These are phyloP conservation scores for Carex parvula DNA, from an alignment of 176 grass and related monocot genomes.

Conservation along the genomic window DNA sequence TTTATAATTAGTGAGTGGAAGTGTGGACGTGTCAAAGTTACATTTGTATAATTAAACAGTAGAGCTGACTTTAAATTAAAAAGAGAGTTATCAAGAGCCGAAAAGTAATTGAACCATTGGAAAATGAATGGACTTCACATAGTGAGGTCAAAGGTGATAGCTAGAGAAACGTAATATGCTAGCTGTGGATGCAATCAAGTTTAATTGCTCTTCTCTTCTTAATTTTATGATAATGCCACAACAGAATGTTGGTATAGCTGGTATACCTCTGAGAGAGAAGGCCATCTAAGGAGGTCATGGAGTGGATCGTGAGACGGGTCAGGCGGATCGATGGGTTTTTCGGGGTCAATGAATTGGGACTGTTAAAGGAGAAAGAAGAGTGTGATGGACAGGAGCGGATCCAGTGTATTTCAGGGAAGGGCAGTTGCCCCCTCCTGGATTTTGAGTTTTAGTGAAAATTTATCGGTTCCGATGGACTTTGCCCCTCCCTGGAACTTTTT, in stretches of 20 bases:
- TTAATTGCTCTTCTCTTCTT: neutral
- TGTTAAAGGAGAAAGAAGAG: neutral
- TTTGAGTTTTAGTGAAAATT: no score
- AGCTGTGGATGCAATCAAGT: neutral
- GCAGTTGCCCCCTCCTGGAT: no score
- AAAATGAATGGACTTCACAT: neutral
- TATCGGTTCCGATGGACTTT: no score
- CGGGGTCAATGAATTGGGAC: conserved; percentile 11
- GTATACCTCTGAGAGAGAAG: conserved; percentile 30
- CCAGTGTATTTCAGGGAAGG: no score
- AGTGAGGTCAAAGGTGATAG: neutral
- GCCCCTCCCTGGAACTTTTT: no score
- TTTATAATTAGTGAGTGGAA: conserved; percentile 22
- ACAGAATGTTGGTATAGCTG: neutral
- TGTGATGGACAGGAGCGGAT: no score
- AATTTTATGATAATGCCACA: neutral
- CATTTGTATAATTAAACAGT: neutral
- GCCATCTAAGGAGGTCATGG: conserved; percentile 19
- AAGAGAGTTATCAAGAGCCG: neutral
- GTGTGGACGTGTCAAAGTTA: neutral
- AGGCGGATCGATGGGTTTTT: conserved; percentile 22
- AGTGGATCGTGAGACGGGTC: conserved; percentile 7
- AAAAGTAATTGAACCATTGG: neutral
- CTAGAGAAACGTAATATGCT: neutral
- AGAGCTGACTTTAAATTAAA: neutral